phyloP scores from a whole-genome alignment of 371 early-diverging fungal species.

The Mortierella sp. region DNA sequence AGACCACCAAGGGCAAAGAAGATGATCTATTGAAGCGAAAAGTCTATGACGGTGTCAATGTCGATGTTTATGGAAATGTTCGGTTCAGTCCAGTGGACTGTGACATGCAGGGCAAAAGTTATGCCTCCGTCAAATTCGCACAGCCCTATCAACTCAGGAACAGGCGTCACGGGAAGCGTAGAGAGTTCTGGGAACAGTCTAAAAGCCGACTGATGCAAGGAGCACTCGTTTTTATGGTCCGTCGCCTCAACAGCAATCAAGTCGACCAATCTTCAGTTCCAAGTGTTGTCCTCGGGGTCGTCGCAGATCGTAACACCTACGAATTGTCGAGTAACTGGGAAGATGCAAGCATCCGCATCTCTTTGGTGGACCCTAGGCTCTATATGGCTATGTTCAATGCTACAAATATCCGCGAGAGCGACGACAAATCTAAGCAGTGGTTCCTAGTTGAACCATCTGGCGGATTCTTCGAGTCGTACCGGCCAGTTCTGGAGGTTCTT shows the following conservation, averaged over 20 bases:
- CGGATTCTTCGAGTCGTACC: slow-evolving; percentile 58
- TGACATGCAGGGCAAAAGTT: slow-evolving; percentile 17
- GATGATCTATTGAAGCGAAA: slow-evolving; percentile 15
- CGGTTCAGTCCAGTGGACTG: slow-evolving; percentile 28
- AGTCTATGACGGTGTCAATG: slow-evolving; percentile 24
- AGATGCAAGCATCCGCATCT: slow-evolving; percentile 31
- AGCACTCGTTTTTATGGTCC: slow-evolving; percentile 53
- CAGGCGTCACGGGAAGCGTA: slow-evolving; percentile 5
- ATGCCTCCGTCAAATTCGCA: slow-evolving; percentile 24
- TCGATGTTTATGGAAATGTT: slow-evolving; percentile 51
- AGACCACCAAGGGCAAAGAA: no score
- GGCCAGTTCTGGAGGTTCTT: slow-evolving; percentile 57
- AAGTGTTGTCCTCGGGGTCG: slow-evolving; percentile 55
- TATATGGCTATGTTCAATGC: slow-evolving; percentile 25
- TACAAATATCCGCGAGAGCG: neutral
- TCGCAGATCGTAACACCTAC: slow-evolving; percentile 36
- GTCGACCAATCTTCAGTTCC: no score
- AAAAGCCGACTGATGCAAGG: slow-evolving; percentile 53
- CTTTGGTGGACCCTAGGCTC: slow-evolving; percentile 26
- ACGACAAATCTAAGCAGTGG: slow-evolving; percentile 9
- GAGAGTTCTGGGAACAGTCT: slow-evolving; percentile 50
- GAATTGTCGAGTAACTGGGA: slow-evolving; percentile 21
- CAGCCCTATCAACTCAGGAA: slow-evolving; percentile 22
- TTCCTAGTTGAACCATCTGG: slow-evolving; percentile 57
- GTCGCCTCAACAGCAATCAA: slow-evolving; percentile 3